Evolutionary conservation across 2,329 filamentous ascomycete genomes (phyloP), one percentile per base, ranked within the genome.

Genomic region (Cladorrhinum sp.): DNA sequence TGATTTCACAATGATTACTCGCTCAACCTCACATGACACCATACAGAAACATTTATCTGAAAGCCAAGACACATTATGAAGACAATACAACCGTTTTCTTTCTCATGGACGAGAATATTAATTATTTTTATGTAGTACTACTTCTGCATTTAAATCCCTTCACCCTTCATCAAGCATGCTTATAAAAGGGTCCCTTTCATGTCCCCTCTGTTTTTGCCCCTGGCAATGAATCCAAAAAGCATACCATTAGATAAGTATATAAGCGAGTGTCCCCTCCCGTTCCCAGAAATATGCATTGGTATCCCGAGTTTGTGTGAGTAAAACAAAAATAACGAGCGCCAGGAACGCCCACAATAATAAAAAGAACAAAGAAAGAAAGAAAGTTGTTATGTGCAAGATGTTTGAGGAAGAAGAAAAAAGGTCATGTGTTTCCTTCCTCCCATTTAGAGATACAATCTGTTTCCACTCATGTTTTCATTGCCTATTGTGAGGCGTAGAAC

Each of bases 401-500:
- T 60, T 23, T 3, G 49, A 29, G 9, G 20, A 50, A 49, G 22
- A 56, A 27, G 24, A 24, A 50, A 50, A 18, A 18, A 3, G 23
- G 57, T 25, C 25, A 32, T 59, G 49, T 32, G 55, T 8, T 23
- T 22, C 24, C 24, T n/a, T 13, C 24, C 22, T 32, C 29, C 7
- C n/a, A 45, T 45, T n/a, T 22, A 27, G 29, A 49, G 27, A 10
- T 32, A 50, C 36, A 49, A 50, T 55, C 29, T 25, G n/a, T 8
- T 10, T 1, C 24, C 41, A 10, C 23, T 18, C 9, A 49, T 50
- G 23, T 6, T 41, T 2, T 9, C 24, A n/a, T 24, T 41, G 22
- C 29, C 6, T 8, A 12, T 59, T 64, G 57, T 22, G 60, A 60
- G 60, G 62, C 62, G 55, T 63, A 66, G 12, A 66, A 66, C 64